Base-by-base conservation (phyloP, 176 grass and related monocot genomes). In the Eragrostis curvula region DNA sequence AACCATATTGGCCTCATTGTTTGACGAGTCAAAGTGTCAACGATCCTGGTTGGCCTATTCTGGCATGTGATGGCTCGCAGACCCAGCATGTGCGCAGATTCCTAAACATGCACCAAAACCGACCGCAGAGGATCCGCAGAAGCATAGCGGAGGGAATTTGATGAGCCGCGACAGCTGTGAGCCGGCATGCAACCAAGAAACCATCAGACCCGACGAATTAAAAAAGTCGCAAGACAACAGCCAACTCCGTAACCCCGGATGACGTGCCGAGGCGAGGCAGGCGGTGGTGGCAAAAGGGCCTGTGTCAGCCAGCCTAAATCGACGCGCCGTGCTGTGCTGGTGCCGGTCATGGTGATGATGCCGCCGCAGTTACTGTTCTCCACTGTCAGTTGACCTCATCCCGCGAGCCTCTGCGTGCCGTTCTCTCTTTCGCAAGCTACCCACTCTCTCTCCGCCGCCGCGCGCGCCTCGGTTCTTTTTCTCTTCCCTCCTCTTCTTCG, bases 361-460 rank as follows among this genome's bases (percentile, higher is more conserved):
- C 71, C 5, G 18, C 9, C 24, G 24, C 76, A 16, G 62, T 81
- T 77, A 82, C 28, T 86, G 32, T 78, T 86, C 81, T 82, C 71
- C 80, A 21, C 53, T 71, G 71, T 65, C 71, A 77, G 66, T 79
- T 85, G 82, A 91, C 82, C 71, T 71, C 64, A 77, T 76, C 62
- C 43, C 69, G 2, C 74, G 23, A 18, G 74, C 60, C 44, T 25
- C 28, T 40, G 25, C 75, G 30, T 70, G 59, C 8, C 70, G 16
- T 30, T 42, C 43, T 32, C 12, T 24, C 12, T 10, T 25, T 18
- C 9, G 28, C 69, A n/a, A n/a, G n/a, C n/a, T n/a, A n/a, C n/a
- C n/a, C n/a, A 14, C 6, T 3, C 23, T 27, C 8, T 45, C 43
- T 45, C 43, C 68, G 43, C n/a, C 6, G 14, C 25, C 17, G 1